These are phyloP conservation scores for Lactarius evosmus DNA, from an alignment of 768 basidiomycete genomes.

Conservation along the genomic window DNA sequence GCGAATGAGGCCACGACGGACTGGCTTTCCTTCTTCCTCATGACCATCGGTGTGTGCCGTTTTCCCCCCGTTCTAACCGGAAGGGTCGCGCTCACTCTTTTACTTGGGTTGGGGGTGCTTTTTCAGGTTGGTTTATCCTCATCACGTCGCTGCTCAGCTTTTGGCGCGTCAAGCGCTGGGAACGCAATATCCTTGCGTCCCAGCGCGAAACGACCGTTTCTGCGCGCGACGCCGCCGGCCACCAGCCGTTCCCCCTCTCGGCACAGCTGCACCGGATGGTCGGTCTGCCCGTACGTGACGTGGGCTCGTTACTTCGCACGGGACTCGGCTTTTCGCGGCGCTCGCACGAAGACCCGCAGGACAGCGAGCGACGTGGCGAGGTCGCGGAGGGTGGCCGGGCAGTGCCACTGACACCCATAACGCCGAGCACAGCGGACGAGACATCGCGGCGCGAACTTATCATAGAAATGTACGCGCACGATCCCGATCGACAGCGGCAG, in stretches of 20 bases:
- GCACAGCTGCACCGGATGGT: conserved; percentile 34
- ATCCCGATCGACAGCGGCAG: conserved; percentile 43
- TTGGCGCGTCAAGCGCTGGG: conserved; percentile 90
- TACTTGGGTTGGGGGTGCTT: no score
- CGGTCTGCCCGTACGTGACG: conserved; percentile 30
- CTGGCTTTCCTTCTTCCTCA: conserved; percentile 93
- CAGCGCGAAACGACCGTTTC: conserved; percentile 38
- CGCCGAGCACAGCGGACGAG: conserved; percentile 17
- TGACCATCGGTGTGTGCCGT: conserved; percentile 66
- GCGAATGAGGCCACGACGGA: conserved; percentile 68
- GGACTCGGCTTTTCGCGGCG: conserved; percentile 34
- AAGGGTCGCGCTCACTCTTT: background rate
- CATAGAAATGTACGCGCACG: conserved; percentile 41
- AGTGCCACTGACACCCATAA: conserved; percentile 10
- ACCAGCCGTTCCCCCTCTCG: conserved; percentile 24
- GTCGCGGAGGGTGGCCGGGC: conserved; percentile 13
- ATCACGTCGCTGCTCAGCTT: conserved; percentile 88
- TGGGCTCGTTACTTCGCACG: conserved; percentile 33
- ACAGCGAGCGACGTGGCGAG: conserved; percentile 8
- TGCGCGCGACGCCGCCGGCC: conserved; percentile 28
- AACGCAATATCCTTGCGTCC: conserved; percentile 66
- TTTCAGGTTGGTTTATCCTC: conserved; percentile 76
- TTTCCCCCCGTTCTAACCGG: background rate
- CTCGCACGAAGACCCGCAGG: conserved; percentile 10
- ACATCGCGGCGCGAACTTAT: conserved; percentile 38